phyloP scores from a whole-genome alignment of 768 basidiomycete genomes.

The Macrolepiota albuminosa region DNA sequence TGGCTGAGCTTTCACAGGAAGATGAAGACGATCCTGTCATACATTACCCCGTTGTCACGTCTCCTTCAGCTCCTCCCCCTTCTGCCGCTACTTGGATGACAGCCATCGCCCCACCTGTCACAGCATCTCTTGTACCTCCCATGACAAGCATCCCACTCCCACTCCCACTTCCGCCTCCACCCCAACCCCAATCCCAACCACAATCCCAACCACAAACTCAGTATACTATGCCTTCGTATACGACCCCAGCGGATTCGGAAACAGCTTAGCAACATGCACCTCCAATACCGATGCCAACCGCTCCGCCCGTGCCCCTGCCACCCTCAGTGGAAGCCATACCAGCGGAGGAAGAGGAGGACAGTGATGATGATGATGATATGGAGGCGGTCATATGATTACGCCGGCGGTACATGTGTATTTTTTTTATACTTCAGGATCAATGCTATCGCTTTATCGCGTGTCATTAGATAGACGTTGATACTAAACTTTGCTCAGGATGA shows the following conservation, averaged over 20 bases:
- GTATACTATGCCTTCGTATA: background rate
- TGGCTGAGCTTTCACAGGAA: slow-evolving; percentile 59
- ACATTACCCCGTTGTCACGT: slow-evolving; percentile 9
- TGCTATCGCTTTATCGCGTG: too few species aligned
- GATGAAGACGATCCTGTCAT: slow-evolving; percentile 23
- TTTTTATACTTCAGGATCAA: too few species aligned
- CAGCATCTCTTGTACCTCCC: background rate
- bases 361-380: too few species aligned
- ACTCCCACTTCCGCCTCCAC: background rate
- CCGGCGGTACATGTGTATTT: too few species aligned
- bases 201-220: background rate
- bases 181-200: background rate
- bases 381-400: too few species aligned
- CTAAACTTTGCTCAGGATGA: too few species aligned
- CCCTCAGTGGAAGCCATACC: background rate
- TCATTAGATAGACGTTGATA: too few species aligned
- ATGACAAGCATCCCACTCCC: slow-evolving; percentile 1
- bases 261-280: background rate
- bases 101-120: background rate
- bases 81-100: background rate
- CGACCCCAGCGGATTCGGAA: background rate
- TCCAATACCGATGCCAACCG: background rate
- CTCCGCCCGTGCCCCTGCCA: background rate
- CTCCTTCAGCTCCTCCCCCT: background rate
- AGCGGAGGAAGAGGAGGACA: too few species aligned